Evolutionary conservation across 352 stramenopile species (phyloP), one percentile per base, ranked within the genome.

Genomic region (Albugo laibachii): DNA sequence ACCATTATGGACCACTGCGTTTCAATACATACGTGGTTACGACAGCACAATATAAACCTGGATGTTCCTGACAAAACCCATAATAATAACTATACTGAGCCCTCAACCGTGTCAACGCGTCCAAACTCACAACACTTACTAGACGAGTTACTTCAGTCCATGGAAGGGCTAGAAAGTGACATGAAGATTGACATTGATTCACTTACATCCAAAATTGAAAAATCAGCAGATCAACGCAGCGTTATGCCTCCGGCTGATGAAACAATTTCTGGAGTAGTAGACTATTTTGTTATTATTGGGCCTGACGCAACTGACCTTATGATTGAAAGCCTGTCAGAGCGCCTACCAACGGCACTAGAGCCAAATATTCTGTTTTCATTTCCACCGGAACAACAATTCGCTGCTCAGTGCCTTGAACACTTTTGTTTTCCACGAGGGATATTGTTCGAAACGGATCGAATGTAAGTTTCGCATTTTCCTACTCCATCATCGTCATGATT

Each of bases 361-460:
- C 58, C 71, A 1, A 77, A 60, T 2, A 59, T 81, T 5, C 66
- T 64, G 35, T 83, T 83, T 36, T 66, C 69, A 3, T 65, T 70
- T 45, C 71, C 71, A n/a, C 65, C 71, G 1, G 56, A 79, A 36
- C 62, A 62, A 36, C 71, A 83, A 62, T 81, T 81, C 41, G 65
- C 65, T 20, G 71, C 66, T 1, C 66, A 81, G 46, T 75, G 69
- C 48, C 71, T 83, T 24, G 71, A 83, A 46, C 69, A 80, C 44
- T 83, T 83, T 45, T 83, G 71, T 36, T 83, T 83, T 49, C 71
- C 71, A 21, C 46, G 52, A 0, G 71, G 66, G 16, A 60, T 80
- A 31, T 34, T 40, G 47, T 4, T 21, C 31, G 15, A 41, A 35
- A 34, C 15, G 19, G 13, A 4, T 8, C 40, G 31, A 14, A 8